A percentile compares a stretch with the other conserved stretches of the same genome.
These are phyloP conservation scores for Penicillium manginii DNA, from an alignment of 495 filamentous ascomycete species.

Conservation along the genomic window DNA sequence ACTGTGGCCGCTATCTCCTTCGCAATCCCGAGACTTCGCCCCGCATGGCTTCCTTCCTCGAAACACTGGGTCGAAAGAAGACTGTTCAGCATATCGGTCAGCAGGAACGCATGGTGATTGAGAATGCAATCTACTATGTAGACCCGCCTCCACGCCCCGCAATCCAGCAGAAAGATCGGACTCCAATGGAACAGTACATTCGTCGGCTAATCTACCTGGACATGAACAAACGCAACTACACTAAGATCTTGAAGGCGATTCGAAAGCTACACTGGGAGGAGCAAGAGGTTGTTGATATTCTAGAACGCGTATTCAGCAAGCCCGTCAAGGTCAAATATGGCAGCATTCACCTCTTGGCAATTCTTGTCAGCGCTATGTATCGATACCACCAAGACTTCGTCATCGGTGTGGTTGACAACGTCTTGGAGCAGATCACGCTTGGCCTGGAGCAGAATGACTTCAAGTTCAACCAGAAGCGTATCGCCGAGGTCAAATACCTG, in stretches of 20 bases:
- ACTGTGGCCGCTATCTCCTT: constrained; percentile 92
- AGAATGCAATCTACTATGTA: constrained; percentile 98
- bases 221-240: constrained; percentile 91
- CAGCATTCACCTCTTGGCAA: constrained; percentile 92
- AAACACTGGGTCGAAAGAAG: constrained; percentile 96
- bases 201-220: constrained; percentile 90
- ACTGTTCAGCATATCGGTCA: constrained; percentile 91
- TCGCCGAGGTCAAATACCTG: constrained; percentile 95
- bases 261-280: constrained; percentile 98
- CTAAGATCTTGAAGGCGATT: constrained; percentile 88
- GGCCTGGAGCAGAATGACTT: constrained; percentile 97
- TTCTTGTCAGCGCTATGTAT: constrained; percentile 85
- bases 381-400: constrained; percentile 91
- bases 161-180: constrained; percentile 94
- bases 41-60: constrained; percentile 89
- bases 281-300: constrained; percentile 76
- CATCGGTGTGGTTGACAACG: constrained; percentile 83
- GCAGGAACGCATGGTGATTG: constrained; percentile 96
- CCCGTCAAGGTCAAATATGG: constrained; percentile 97
- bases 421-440: constrained; percentile 84
- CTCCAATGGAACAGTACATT: constrained; percentile 89
- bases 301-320: constrained; percentile 92
- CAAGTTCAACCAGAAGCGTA: constrained; percentile 93
- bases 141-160: constrained; percentile 92
- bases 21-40: constrained; percentile 93